These are phyloP conservation scores for Teratosphaeriaceae sp. DNA, from an alignment of 2,329 filamentous ascomycete genomes.

Conservation along the genomic window DNA sequence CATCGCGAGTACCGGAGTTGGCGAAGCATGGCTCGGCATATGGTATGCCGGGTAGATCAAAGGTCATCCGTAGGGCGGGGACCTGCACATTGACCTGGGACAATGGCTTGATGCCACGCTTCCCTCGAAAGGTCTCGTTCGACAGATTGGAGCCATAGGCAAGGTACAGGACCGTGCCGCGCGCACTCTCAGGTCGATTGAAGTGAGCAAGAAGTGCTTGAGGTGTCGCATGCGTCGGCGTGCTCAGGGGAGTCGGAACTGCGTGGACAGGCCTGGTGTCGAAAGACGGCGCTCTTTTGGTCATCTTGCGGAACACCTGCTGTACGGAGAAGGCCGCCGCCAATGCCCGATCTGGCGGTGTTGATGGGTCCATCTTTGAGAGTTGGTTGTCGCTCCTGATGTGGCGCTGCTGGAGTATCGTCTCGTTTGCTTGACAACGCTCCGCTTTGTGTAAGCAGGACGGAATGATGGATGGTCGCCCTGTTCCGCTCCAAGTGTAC, in stretches of 20 bases:
- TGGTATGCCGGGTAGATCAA: slow-evolving; percentile 78
- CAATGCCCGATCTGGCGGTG: slow-evolving; percentile 3
- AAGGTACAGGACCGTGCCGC: slow-evolving; percentile 30
- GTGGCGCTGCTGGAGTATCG: no score
- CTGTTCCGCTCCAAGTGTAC: no score
- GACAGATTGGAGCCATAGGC: slow-evolving; percentile 91
- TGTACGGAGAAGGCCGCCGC: slow-evolving; percentile 3
- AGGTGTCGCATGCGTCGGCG: slow-evolving; percentile 14
- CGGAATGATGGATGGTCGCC: no score
- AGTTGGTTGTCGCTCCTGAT: no score
- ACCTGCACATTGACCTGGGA: slow-evolving; percentile 76
- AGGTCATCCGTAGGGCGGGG: slow-evolving; percentile 69
- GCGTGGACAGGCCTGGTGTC: slow-evolving; percentile 5
- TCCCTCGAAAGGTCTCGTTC: slow-evolving; percentile 70
- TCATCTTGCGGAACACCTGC: slow-evolving; percentile 1
- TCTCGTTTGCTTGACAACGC: no score
- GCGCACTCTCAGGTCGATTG: slow-evolving; percentile 6
- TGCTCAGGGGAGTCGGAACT: slow-evolving; percentile 10
- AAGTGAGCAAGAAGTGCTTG: slow-evolving; percentile 17
- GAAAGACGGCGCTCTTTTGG: not conserved
- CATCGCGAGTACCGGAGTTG: slow-evolving; percentile 61
- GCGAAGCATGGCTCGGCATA: slow-evolving; percentile 91
- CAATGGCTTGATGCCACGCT: slow-evolving; percentile 71
- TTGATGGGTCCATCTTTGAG: slow-evolving; percentile 1
- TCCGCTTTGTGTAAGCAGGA: no score